Conservation (phyloP, 2,329 filamentous ascomycete genomes). For the Colletotrichum sp. region DNA sequence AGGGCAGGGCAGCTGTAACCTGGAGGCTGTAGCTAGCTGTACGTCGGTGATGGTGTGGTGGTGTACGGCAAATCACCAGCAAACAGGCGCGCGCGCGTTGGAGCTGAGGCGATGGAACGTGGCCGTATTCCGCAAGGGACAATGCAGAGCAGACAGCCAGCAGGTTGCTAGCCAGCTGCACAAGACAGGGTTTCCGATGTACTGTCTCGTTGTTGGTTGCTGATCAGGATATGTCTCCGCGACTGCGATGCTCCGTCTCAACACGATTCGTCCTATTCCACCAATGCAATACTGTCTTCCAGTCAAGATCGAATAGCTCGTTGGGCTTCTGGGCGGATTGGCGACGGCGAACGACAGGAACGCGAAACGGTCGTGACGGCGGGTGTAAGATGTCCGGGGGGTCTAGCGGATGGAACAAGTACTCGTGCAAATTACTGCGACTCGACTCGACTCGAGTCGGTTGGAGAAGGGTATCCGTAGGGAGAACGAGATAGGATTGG, state of each 20-base stretch:
- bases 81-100: slow-evolving; percentile 1
- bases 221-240: background rate
- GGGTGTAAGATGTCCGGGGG: slow-evolving; percentile 3
- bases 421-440: background rate
- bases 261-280: background rate
- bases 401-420: background rate
- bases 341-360: background rate
- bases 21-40: background rate
- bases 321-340: background rate
- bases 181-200: slow-evolving; percentile 1
- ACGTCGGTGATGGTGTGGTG: background rate
- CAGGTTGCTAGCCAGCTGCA: background rate
- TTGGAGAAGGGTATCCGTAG: background rate
- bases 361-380: background rate
- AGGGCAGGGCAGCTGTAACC: background rate
- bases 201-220: background rate
- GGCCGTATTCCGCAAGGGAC: background rate
- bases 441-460: background rate
- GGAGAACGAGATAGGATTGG: background rate
- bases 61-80: background rate
- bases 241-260: background rate
- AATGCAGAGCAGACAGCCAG: background rate
- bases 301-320: background rate
- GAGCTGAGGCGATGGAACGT: background rate
- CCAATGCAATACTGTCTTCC: background rate